Base-by-base conservation (phyloP, 345 rosid genomes). In the Anacardium occidentale region DNA sequence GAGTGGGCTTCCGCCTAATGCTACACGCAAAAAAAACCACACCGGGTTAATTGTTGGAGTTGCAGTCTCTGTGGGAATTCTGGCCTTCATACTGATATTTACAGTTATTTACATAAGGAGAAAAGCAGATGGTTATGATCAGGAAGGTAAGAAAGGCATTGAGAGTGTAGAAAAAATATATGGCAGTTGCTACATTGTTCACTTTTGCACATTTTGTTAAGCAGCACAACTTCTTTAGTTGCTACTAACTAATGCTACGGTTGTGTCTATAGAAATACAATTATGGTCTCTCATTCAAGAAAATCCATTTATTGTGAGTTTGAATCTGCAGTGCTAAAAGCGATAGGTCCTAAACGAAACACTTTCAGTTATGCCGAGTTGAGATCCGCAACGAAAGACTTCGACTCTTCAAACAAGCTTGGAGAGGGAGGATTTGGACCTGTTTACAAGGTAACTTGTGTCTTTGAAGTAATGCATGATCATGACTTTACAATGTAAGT, bases 351-450 rank as follows among this genome's bases (percentile, higher is more conserved):
- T 44, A 75, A 76, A 68, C 85, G 81, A 24, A 64, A 71, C 62
- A 79, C 81, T 26, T 82, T 76, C 44, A 74, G 71, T 60, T 82
- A 79, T 44, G 37, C 75, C 3, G 81, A 82, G 66, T 71, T 82
- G 68, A 79, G 59, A 74, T 57, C 72, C 0, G 85, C 85, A 22
- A 82, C 85, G 3, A 60, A 79, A 9, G 78, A 77, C 70, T 82
- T 82, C 72, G 66, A 72, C 18, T 62, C 81, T 54, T 63, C 81
- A 69, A 74, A 77, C 14, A 75, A 76, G 74, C 76, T 83, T 7
- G 86, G 86, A 64, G 86, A 80, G 68, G 83, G 86, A 18, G 86
- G 86, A 18, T 83, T 21, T 48, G 83, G 86, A 47, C 70, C 78
- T 0, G 86, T 83, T 0, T 83, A 71, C 79, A 80, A 77, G 83